Evolutionary conservation across 805 yeast species (phyloP).

Genomic region (Suhomyces prunicola): DNA sequence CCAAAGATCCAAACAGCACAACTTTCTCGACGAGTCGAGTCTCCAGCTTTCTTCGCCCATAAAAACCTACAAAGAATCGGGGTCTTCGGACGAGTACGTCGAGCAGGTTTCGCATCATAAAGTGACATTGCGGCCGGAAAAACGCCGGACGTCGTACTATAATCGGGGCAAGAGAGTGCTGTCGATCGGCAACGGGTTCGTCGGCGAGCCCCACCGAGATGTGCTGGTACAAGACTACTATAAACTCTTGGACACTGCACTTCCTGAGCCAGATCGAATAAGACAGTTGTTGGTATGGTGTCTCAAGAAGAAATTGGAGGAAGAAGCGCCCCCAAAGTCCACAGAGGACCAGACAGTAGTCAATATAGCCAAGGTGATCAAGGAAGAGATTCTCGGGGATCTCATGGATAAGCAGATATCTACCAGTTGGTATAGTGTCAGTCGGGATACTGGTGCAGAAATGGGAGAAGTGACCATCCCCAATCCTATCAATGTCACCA

Average conservation of each 20-base stretch:
- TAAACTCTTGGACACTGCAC: conserved; percentile 56
- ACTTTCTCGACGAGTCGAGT: conserved; percentile 14
- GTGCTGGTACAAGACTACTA: conserved; percentile 53
- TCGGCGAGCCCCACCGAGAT: conserved; percentile 63
- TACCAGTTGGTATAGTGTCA: conserved; percentile 63
- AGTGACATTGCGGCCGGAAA: conserved; percentile 18
- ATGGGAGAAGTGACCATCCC: conserved; percentile 41
- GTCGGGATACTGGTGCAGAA: conserved; percentile 16
- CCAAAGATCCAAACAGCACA: conserved; percentile 7
- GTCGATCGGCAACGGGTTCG: conserved; percentile 71
- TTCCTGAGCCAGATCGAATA: conserved; percentile 74
- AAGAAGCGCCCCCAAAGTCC: conserved; percentile 17
- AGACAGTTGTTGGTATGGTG: conserved; percentile 70
- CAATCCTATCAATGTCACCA: conserved; percentile 58
- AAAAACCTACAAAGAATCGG: not conserved
- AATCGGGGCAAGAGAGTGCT: conserved; percentile 70
- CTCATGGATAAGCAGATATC: conserved; percentile 56
- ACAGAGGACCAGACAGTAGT: conserved; percentile 39
- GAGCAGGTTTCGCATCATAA: conserved; percentile 31
- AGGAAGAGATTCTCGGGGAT: conserved; percentile 60
- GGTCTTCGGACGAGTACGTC: conserved; percentile 20
- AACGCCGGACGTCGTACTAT: conserved; percentile 49
- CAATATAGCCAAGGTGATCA: conserved; percentile 59
- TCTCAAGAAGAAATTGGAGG: conserved; percentile 45
- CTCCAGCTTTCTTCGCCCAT: conserved; percentile 9